A percentile compares a stretch with the other conserved stretches of the same genome.
These are phyloP conservation scores for Ustilago curta DNA, from an alignment of 1,284 basidiomycete species.

Conservation along the genomic window DNA sequence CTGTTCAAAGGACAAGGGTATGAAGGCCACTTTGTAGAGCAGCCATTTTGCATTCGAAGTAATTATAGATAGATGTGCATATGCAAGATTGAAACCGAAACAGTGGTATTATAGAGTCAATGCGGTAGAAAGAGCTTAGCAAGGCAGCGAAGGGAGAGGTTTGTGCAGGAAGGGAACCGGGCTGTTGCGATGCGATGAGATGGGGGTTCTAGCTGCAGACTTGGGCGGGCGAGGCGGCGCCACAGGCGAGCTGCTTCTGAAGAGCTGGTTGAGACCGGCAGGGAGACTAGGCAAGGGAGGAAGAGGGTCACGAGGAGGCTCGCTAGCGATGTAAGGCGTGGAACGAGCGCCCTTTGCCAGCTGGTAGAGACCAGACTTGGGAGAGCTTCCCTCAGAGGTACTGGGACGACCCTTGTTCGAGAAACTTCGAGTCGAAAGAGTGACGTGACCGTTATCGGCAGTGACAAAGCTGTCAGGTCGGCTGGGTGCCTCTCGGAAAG, in stretches of 20 bases:
- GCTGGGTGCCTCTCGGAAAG: conserved; percentile 17
- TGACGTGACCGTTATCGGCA: conserved; percentile 10
- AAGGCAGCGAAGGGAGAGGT: conserved; percentile 21
- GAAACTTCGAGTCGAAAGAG: neutral
- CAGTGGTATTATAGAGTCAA: neutral
- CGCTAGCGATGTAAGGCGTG: conserved; percentile 19
- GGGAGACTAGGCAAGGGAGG: conserved; percentile 32
- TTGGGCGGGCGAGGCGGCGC: conserved; percentile 22
- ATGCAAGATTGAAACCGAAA: neutral
- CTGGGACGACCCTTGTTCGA: conserved; percentile 12
- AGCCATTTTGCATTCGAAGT: no score
- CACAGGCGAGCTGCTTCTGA: neutral
- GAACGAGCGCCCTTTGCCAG: conserved; percentile 19
- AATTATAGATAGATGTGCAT: neutral
- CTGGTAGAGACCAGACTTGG: conserved; percentile 14
- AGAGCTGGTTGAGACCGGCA: conserved; percentile 8
- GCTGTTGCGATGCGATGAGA: conserved; percentile 22
- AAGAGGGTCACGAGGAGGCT: conserved; percentile 26
- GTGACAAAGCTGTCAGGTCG: conserved; percentile 25
- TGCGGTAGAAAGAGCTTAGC: conserved; percentile 18
- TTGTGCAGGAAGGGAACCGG: conserved; percentile 19
- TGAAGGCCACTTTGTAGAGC: no score
- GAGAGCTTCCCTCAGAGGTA: conserved; percentile 9
- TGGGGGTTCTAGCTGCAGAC: conserved; percentile 22
- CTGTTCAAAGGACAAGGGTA: no score